These are phyloP conservation scores for Laburnicola sp. DNA, from an alignment of 2,329 filamentous ascomycete species.

Conservation along the genomic window DNA sequence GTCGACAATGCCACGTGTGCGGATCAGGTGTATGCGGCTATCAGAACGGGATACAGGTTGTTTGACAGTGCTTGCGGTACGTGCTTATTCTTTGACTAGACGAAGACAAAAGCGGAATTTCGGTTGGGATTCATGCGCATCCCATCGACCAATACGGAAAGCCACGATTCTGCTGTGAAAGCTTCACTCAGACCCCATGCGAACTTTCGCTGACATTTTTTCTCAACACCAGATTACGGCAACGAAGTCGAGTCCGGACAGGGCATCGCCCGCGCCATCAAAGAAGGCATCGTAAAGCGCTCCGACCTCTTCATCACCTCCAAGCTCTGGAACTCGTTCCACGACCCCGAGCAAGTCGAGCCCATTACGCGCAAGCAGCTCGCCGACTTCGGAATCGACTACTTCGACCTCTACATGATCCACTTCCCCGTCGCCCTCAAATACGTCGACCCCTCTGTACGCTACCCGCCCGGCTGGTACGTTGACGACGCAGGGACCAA, in stretches of 20 bases:
- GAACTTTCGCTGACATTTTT: not conserved
- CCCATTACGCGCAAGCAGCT: slow-evolving; percentile 75
- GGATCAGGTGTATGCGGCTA: slow-evolving; percentile 60
- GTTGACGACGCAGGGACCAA: slow-evolving; percentile 52
- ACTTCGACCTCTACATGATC: slow-evolving; percentile 81
- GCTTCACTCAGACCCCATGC: no score
- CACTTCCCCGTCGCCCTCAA: slow-evolving; percentile 85
- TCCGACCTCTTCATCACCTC: slow-evolving; percentile 85
- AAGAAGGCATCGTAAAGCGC: slow-evolving; percentile 45
- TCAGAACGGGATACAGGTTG: slow-evolving; percentile 34
- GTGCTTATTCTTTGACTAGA: slow-evolving; percentile 17
- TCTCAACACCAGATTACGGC: slow-evolving; percentile 29
- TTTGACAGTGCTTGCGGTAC: slow-evolving; percentile 39
- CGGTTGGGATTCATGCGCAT: not conserved
- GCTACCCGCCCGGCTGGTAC: slow-evolving; percentile 48
- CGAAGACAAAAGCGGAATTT: no score
- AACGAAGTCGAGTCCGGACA: slow-evolving; percentile 27
- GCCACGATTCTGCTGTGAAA: no score
- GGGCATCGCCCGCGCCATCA: slow-evolving; percentile 24
- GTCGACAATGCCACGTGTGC: slow-evolving; percentile 72
- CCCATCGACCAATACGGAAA: not conserved
- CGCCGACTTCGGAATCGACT: slow-evolving; percentile 76
- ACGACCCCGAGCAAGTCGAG: slow-evolving; percentile 74
- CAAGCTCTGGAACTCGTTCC: slow-evolving; percentile 89
- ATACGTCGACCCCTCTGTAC: slow-evolving; percentile 71